Evolutionary conservation across 177 flowering plant genomes (phyloP), one percentile per base, ranked within the genome.

Genomic region (Telopea speciosissima): DNA sequence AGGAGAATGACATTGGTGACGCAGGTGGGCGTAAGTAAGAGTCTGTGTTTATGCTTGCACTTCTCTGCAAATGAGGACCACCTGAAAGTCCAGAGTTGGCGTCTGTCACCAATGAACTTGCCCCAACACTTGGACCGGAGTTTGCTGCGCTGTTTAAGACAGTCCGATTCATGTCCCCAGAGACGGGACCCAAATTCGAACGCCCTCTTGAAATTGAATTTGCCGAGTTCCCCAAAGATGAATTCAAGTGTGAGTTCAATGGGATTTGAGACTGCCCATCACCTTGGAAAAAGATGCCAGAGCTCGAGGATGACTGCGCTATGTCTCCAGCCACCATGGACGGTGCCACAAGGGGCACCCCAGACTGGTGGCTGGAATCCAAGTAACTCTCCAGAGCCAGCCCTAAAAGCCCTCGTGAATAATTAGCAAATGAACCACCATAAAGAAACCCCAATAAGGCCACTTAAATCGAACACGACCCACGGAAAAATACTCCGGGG

Each of bases 71-170:
- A 75, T 83, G 89, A 40, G 96, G 92, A 31, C 95, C 99, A 14
- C 98, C 98, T 14, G 99, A 92, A 66, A 89, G 83, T 1, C 87
- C 89, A 4, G 99, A 95, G 72, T 93, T 95, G 10, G 99, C 97
- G 84, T 91, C 98, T 65, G 99, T 91, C 25, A 93, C 97, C 79
- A 91, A 77, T 24, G 99, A 95, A 78, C 97, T 91, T 25, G 96
- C 99, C 61, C 96, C 97, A 74, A 90, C 87, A 82, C 99, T 91
- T 13, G 94, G 94, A 52, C 93, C 98, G 2, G 99, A 93, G 80
- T 82, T 92, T 65, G 86, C 89, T 63, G 86, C 86, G 73, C 91
- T 84, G 70, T 85, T 89, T 74, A 89, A 77, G 24, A 81, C 81
- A 24, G 81, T 76, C 73, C 85, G 88, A 73, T 83, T 85, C 82